Base-by-base conservation (phyloP, 108 stramenopile genomes). In the Ochromonas danica region DNA sequence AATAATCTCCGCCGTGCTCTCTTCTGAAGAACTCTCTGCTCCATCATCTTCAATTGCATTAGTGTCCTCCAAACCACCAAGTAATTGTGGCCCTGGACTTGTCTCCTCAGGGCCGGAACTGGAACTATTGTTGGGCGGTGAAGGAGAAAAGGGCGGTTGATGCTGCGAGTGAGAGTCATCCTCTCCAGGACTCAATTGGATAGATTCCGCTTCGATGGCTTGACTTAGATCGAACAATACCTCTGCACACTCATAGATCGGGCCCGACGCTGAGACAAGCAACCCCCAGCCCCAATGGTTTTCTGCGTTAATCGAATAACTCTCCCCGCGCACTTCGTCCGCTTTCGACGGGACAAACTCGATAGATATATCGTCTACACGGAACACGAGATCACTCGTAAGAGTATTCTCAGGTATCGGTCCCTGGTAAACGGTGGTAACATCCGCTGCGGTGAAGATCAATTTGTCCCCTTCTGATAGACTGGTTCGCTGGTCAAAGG, bases 401-500 rank as follows among this genome's bases (percentile, higher is more conserved):
- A 10, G 14, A 28, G 63, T 31, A 28, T 67, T 25, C 3, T 33
- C 25, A 36, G 17, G 3, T 6, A 31, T 67, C 63, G 63, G 31
- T 36, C 31, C 63, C 25, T 67, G 3, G 63, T 3, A 22, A 36
- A 31, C 63, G 6, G 30, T 10, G 30, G 17, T 36, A 10, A 3
- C 63, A 28, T 36, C 33, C 17, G 31, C 10, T 10, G 10, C 31
- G 63, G 31, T 31, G 63, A 67, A 35, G 31, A 33, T 67, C 31
- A 67, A 67, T 67, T 22, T 36, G 63, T 67, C 63, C 3, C 81
- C 82, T 77, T 80, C 62, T 40, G 78, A 42, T 51, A 83, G 72
- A 3, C 78, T 79, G 40, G 63, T 71, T 40, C 83, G 77, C 77
- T 77, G 71, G 31, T 83, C 82, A 27, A 83, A 78, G 28, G 61